A percentile compares a stretch with the other conserved stretches of the same genome.
phyloP scores from a whole-genome alignment of 1,139 yeast species.

The Candida sp. region DNA sequence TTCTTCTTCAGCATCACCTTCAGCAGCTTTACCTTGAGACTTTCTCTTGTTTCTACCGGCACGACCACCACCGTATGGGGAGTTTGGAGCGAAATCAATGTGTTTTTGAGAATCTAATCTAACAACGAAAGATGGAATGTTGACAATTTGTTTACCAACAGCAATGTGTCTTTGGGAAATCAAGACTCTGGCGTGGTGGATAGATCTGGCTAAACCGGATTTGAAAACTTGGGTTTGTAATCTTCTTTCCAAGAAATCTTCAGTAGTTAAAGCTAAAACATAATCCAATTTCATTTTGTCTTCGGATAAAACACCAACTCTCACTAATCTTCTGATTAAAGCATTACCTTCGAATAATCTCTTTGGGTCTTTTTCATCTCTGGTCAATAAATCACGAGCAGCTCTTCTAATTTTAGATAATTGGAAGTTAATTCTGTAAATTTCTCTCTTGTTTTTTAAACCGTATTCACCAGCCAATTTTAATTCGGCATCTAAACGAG shows the following conservation, averaged over 20 bases:
- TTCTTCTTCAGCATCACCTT: constrained; percentile 66
- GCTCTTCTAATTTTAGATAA: constrained; percentile 99
- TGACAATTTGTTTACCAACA: constrained; percentile 99
- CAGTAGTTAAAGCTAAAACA: constrained; percentile 96
- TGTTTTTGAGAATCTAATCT: constrained; percentile 99
- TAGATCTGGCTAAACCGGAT: constrained; percentile 99
- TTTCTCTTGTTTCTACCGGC: constrained; percentile 99
- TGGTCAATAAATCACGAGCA: constrained; percentile 99
- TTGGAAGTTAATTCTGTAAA: constrained; percentile 98
- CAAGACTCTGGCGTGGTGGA: constrained; percentile 99
- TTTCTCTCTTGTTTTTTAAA: constrained; percentile 99
- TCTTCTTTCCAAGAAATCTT: constrained; percentile 99
- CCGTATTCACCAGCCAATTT: constrained; percentile 99
- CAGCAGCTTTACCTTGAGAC: constrained; percentile 75
- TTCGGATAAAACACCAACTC: constrained; percentile 98
- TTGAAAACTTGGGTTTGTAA: constrained; percentile 99
- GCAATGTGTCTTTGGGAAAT: constrained; percentile 99
- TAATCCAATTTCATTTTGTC: constrained; percentile 99
- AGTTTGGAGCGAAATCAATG: constrained; percentile 98
- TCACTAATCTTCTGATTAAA: constrained; percentile 95
- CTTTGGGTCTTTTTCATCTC: constrained; percentile 99
- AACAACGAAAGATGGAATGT: constrained; percentile 98
- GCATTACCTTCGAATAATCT: constrained; percentile 99
- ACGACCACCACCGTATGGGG: constrained; percentile 99
- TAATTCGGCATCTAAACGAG: constrained; percentile 99